Evolutionary conservation across 345 rosid species (phyloP), one percentile per base, ranked within the genome.

Genomic region (Eucalyptus albens): DNA sequence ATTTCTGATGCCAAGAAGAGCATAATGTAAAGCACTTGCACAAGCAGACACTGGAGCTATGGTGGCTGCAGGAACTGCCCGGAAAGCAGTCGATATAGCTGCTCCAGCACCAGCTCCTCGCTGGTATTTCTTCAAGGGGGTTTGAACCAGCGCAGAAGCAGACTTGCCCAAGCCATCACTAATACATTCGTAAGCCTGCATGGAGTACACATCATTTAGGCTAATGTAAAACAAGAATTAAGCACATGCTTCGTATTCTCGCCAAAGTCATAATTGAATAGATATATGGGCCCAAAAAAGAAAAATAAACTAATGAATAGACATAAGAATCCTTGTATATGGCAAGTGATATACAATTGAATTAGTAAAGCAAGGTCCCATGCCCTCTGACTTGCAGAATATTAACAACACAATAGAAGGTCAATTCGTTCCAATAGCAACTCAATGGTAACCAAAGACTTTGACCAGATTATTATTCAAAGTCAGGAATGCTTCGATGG

Each of bases 141-240:
- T 90, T 85, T 91, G 97, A 90, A 98, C 96, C 92, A 97, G 92
- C 87, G 98, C 99, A 89, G 97, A 95, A 88, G 98, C 98, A 60
- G 99, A 93, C 93, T 95, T 98, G 87, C 97, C 99, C 88, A 97
- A 88, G 85, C 99, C 99, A 90, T 97, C 96, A 90, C 99, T 95
- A 26, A 98, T 91, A 90, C 94, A 95, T 94, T 93, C 96, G 60
- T 88, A 98, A 89, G 99, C 99, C 99, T 98, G 93, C 50, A 88
- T 37, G 83, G 83, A 10, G 15, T 88, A 92, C 88, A 86, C 60
- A 92, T 90, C 33, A 82, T 92, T 86, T 92, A 13, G 72, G 59
- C 47, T 37, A 77, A 77, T 37, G 42, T 37, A 19, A 77, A 77
- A 77, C 83, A 77, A 77, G 83, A 77, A 37, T 37, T 77, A 77